A percentile compares a stretch with the other conserved stretches of the same genome.
These are phyloP conservation scores for Rhytidiadelphus loreus DNA, from an alignment of 225 moss, liverwort and hornwort genomes.

Conservation along the genomic window DNA sequence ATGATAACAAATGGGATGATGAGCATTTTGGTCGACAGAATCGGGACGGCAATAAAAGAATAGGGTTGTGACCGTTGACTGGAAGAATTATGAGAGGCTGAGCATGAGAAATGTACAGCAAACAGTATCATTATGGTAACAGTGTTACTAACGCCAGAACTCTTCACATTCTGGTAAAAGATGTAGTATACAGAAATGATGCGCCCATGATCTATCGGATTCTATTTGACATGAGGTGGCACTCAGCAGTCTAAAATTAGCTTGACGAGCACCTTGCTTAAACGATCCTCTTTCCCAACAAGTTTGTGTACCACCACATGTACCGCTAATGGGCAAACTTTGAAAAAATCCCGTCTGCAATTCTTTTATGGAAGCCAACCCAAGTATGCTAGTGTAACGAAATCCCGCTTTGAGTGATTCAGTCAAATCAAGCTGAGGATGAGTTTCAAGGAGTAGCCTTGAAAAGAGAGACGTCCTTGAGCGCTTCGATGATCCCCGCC, in stretches of 20 bases:
- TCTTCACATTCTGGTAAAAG: neutral
- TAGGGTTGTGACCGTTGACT: neutral
- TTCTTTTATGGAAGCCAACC: neutral
- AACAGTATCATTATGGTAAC: neutral
- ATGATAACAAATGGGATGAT: too few species aligned
- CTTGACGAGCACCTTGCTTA: neutral
- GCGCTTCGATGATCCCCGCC: constrained; percentile 30
- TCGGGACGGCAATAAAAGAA: neutral
- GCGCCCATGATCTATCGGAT: neutral
- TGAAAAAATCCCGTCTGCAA: neutral
- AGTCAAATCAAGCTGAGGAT: neutral
- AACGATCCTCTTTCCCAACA: neutral
- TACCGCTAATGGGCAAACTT: neutral
- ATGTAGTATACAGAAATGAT: neutral
- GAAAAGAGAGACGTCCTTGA: constrained; percentile 22
- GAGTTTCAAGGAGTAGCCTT: neutral
- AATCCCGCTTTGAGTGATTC: neutral
- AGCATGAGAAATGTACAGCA: neutral
- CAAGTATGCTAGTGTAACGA: neutral
- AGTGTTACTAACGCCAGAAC: neutral
- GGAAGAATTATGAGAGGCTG: neutral
- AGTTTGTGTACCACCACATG: neutral
- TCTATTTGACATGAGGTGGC: neutral
- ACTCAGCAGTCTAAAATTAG: neutral
- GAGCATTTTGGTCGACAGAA: neutral